A percentile compares a stretch with the other conserved stretches of the same genome.
Evolutionary conservation across 2,329 filamentous ascomycete genomes (phyloP).

Genomic region (Phialemoniopsis sp.): DNA sequence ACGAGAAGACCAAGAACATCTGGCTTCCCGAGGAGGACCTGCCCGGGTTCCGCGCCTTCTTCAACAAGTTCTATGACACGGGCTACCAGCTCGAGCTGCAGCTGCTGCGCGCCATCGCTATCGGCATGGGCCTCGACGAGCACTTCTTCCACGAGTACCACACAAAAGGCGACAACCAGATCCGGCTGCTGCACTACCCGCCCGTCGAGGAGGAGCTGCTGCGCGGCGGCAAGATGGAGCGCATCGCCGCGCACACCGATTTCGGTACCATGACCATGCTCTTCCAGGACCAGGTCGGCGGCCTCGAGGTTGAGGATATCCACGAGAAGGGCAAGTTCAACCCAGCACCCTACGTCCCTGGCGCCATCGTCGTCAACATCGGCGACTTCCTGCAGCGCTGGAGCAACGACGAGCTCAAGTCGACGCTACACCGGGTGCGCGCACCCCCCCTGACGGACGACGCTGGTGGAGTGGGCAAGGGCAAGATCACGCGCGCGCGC

Average conservation of each 20-base stretch:
- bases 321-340: constrained; percentile 19
- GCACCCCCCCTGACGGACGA: constrained; percentile 7
- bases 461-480: neutral
- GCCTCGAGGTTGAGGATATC: constrained; percentile 27
- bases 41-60: constrained; percentile 27
- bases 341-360: constrained; percentile 22
- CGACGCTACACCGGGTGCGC: constrained; percentile 10
- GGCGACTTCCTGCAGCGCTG: constrained; percentile 33
- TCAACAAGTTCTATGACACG: constrained; percentile 22
- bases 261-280: constrained; percentile 29
- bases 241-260: constrained; percentile 24
- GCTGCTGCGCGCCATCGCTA: constrained; percentile 21
- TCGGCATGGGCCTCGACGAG: constrained; percentile 23
- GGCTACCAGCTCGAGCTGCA: constrained; percentile 20
- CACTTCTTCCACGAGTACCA: constrained; percentile 31
- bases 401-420: constrained; percentile 25
- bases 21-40: constrained; percentile 30
- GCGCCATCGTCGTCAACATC: constrained; percentile 32
- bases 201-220: constrained; percentile 22
- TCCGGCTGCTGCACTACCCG: constrained; percentile 54
- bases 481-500: constrained; percentile 38
- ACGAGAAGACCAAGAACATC: constrained; percentile 27
- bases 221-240: constrained; percentile 15
- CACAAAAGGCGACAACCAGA: constrained; percentile 47
- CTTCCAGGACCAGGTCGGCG: constrained; percentile 28